These are phyloP conservation scores for Dimocarpus longan DNA, from an alignment of 345 rosid species.

Conservation along the genomic window DNA sequence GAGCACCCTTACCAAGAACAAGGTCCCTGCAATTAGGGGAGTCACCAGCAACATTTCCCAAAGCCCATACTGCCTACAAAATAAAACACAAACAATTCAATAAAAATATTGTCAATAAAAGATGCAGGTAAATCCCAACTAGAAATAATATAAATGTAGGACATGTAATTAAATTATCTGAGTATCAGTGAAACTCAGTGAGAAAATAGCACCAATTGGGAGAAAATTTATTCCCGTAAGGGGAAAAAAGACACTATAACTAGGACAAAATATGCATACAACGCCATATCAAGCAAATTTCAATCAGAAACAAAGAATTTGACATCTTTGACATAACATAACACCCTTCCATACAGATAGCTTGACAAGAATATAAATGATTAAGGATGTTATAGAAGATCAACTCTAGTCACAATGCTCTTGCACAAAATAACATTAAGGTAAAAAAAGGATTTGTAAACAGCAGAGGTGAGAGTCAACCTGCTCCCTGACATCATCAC, in stretches of 20 bases:
- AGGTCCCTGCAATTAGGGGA: conserved; percentile 74
- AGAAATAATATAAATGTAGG: not conserved
- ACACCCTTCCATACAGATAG: not conserved
- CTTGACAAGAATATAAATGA: not conserved
- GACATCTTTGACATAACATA: not conserved
- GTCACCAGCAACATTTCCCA: conserved; percentile 83
- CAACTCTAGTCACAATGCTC: not conserved
- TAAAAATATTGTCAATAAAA: not conserved
- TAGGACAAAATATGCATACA: not conserved
- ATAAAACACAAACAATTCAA: conserved; percentile 9
- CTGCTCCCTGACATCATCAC: conserved; percentile 91
- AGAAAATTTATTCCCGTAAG: too few species aligned
- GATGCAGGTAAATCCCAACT: not conserved
- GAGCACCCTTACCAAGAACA: conserved; percentile 67
- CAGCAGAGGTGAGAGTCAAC: conserved; percentile 34
- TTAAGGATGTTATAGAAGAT: not conserved
- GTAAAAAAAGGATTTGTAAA: not conserved
- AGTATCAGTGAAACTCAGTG: not conserved
- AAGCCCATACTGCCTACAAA: conserved; percentile 74
- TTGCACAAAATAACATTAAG: not conserved
- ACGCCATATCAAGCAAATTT: not conserved
- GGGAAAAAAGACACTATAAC: not conserved
- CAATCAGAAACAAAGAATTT: not conserved
- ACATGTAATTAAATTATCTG: not conserved
- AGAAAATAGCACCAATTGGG: not conserved